These are phyloP conservation scores for Pyricularia sp. DNA, from an alignment of 2,329 filamentous ascomycete species.

Conservation along the genomic window DNA sequence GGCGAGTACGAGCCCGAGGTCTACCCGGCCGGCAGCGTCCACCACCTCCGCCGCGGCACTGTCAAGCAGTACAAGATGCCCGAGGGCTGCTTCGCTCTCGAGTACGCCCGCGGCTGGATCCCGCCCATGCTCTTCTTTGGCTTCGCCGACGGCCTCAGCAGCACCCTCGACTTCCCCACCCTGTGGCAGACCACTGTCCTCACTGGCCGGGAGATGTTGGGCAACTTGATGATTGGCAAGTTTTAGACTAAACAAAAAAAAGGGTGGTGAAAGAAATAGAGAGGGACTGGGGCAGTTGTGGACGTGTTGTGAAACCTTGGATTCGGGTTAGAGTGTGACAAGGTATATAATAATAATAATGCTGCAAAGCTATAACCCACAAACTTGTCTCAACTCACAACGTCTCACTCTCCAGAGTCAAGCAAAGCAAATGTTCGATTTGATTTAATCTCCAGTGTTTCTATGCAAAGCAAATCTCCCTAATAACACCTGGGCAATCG, in stretches of 20 bases:
- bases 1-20: constrained; percentile 59
- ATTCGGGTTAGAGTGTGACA: background rate
- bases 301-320: background rate
- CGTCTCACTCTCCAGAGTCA: background rate
- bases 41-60: constrained; percentile 61
- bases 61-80: constrained; percentile 83
- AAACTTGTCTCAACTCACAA: background rate
- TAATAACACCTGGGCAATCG: background rate
- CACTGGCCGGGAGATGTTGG: constrained; percentile 68
- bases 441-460: background rate
- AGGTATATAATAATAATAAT: background rate
- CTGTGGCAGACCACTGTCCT: constrained; percentile 69
- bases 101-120: constrained; percentile 84
- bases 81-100: constrained; percentile 66
- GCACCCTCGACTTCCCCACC: constrained; percentile 78
- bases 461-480: background rate
- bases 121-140: constrained; percentile 89
- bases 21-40: constrained; percentile 59
- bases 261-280: background rate
- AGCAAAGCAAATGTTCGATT: background rate
- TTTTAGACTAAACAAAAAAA: constrained; percentile 33
- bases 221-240: constrained; percentile 63
- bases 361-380: background rate
- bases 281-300: background rate
- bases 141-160: constrained; percentile 70